Base-by-base conservation (phyloP, 2,329 filamentous ascomycete genomes). In the Drechslerella dactyloides region DNA sequence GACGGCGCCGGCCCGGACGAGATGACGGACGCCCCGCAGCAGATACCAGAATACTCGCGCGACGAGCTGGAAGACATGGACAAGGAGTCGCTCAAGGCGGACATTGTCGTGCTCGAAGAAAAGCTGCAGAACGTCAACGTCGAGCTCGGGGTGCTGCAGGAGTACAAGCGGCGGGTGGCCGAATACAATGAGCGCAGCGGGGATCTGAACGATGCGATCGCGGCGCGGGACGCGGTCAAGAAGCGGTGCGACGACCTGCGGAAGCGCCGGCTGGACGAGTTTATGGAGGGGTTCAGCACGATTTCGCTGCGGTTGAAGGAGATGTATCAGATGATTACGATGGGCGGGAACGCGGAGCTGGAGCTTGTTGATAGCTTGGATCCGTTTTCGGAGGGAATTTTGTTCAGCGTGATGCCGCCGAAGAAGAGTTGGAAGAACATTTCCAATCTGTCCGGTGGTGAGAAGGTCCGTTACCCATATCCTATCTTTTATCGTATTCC, bases 341-440 rank as follows among this genome's bases (percentile, higher is more conserved):
- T 99, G 92, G 94, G 94, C 73, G 94, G 94, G 63, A 99, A 99
- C 77, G 94, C 94, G 0, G 94, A 99, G 81, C 86, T 99, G 11
- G 96, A 99, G 80, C 87, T 99, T 23, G 94, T 99, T 44, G 94
- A 99, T 82, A 93, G 89, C 17, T 83, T 99, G 1, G 96, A 99
- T 79, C 94, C 94, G 0, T 99, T 99, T 83, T 92, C 90, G 5
- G 94, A 99, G 80, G 94, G 94, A 24, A 97, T 99, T 74, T 80
- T 97, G 53, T 99, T 99, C 83, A 93, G 89, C 63, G 96, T 99
- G 75, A 99, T 99, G 94, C 96, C 94, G 56, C 94, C 94, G 11
- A 99, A 99, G 86, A 99, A 99, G 85, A 94, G 90, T 78, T 99
- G 96, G 96, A 99, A 97, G 85, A 99, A 97, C 79, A 99, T 99